Conservation (phyloP, 2,329 filamentous ascomycete species). For the Epichloe uncinata region DNA sequence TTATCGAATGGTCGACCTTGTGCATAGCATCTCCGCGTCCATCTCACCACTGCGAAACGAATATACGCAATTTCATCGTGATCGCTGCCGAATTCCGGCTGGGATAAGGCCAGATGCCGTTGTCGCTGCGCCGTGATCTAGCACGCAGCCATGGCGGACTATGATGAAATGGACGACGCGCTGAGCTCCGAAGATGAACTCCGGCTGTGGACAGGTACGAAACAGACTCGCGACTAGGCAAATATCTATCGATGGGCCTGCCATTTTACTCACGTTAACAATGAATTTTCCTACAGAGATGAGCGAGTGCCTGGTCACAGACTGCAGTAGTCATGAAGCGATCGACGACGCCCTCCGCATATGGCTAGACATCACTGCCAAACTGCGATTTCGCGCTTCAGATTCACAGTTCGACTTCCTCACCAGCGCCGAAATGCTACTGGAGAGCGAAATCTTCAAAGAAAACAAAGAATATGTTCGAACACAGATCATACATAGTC, state of each 20-base stretch:
- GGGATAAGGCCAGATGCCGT: constrained; percentile 21
- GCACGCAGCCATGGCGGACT: constrained; percentile 40
- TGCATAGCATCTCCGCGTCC: not conserved
- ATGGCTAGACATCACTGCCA: constrained; percentile 68
- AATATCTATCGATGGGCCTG: not conserved
- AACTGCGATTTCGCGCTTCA: constrained; percentile 62
- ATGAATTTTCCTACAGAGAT: constrained; percentile 26
- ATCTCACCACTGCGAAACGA: not conserved
- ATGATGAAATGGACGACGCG: constrained; percentile 46
- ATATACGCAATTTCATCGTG: not conserved
- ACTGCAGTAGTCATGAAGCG: constrained; percentile 38
- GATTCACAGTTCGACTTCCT: constrained; percentile 67
- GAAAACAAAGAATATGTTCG: constrained; percentile 76
- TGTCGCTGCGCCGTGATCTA: constrained; percentile 13
- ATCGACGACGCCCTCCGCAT: constrained; percentile 77
- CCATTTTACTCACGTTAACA: constrained; percentile 8
- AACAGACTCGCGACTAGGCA: not conserved
- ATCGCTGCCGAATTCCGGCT: constrained; percentile 4
- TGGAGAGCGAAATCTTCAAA: constrained; percentile 62
- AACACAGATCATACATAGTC: constrained; percentile 80
- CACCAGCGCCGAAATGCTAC: constrained; percentile 65
- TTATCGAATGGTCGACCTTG: not conserved
- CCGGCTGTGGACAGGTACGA: constrained; percentile 76
- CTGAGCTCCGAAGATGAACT: constrained; percentile 56
- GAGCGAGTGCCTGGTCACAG: constrained; percentile 29